phyloP scores from a whole-genome alignment of 1,139 yeast species.

The Saccharomycopsis hybrid region DNA sequence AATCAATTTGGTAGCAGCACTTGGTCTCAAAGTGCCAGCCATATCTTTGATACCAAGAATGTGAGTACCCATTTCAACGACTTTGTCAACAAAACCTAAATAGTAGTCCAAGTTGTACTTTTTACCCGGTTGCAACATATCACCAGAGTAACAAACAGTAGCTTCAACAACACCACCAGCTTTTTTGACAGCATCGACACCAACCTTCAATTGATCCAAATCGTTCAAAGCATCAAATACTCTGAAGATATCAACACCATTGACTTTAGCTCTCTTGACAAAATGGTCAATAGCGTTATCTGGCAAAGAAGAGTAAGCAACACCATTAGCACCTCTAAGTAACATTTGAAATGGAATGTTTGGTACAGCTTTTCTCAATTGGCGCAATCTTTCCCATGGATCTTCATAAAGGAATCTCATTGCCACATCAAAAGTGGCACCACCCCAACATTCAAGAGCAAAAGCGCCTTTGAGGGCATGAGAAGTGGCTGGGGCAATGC shows the following conservation, averaged over 20 bases:
- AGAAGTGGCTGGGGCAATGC: constrained; percentile 92
- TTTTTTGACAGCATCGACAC: constrained; percentile 95
- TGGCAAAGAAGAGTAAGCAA: constrained; percentile 94
- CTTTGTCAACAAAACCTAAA: constrained; percentile 69
- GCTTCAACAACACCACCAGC: constrained; percentile 99
- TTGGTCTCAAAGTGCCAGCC: constrained; percentile 98
- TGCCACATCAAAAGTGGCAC: constrained; percentile 97
- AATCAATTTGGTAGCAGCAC: constrained; percentile 78
- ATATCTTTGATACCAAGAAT: constrained; percentile 95
- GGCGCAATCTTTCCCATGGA: constrained; percentile 95
- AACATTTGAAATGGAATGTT: constrained; percentile 99
- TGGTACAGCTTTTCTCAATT: constrained; percentile 84
- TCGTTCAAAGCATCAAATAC: constrained; percentile 97
- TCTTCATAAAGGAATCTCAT: constrained; percentile 98
- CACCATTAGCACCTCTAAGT: constrained; percentile 98
- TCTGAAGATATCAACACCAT: constrained; percentile 95
- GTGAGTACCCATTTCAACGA: constrained; percentile 93
- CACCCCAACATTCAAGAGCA: constrained; percentile 99
- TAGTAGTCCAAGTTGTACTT: constrained; percentile 92
- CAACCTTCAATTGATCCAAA: constrained; percentile 91
- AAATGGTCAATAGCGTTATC: constrained; percentile 98
- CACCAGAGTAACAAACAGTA: constrained; percentile 97
- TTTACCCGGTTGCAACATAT: constrained; percentile 91
- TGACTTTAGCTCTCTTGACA: constrained; percentile 87
- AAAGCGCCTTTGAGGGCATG: constrained; percentile 86